Conservation (phyloP, 1,139 yeast species). For the Blastobotrys buckinghamii region DNA sequence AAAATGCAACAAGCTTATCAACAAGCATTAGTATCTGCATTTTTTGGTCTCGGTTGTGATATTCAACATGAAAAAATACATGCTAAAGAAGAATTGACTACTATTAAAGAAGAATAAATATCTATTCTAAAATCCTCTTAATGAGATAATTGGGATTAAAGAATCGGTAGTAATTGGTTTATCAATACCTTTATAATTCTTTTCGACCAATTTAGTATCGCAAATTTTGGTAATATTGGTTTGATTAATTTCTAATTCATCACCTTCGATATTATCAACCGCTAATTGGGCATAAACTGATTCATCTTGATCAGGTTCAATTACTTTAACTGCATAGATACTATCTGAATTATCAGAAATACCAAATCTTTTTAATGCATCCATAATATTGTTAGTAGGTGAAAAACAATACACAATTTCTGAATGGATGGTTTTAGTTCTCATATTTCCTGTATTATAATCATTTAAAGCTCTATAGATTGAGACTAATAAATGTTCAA, state of each 20-base stretch:
- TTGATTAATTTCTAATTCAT: constrained; percentile 32
- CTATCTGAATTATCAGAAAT: constrained; percentile 35
- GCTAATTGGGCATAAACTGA: constrained; percentile 13
- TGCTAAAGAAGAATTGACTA: constrained; percentile 24
- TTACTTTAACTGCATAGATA: constrained; percentile 37
- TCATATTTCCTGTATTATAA: constrained; percentile 34
- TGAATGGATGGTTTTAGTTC: constrained; percentile 48
- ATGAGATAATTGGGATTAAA: constrained; percentile 15
- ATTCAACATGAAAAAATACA: constrained; percentile 52
- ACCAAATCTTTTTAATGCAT: constrained; percentile 44
- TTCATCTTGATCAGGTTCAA: constrained; percentile 9
- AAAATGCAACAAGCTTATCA: constrained; percentile 61
- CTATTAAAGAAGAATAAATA: not conserved
- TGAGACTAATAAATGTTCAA: constrained; percentile 47
- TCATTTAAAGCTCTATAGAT: constrained; percentile 46
- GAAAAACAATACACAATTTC: constrained; percentile 49
- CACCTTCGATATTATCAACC: constrained; percentile 14
- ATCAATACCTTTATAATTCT: constrained; percentile 30
- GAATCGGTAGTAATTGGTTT: constrained; percentile 15
- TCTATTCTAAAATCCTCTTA: constrained; percentile 13
- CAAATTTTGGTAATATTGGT: constrained; percentile 28
- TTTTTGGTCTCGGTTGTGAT: constrained; percentile 79
- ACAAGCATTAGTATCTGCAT: constrained; percentile 81
- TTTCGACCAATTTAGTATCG: constrained; percentile 36
- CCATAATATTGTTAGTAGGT: constrained; percentile 46